Evolutionary conservation across 148 eudicot genomes (phyloP), one percentile per base, ranked within the genome.

Genomic region (Fagopyrum homotropicum): DNA sequence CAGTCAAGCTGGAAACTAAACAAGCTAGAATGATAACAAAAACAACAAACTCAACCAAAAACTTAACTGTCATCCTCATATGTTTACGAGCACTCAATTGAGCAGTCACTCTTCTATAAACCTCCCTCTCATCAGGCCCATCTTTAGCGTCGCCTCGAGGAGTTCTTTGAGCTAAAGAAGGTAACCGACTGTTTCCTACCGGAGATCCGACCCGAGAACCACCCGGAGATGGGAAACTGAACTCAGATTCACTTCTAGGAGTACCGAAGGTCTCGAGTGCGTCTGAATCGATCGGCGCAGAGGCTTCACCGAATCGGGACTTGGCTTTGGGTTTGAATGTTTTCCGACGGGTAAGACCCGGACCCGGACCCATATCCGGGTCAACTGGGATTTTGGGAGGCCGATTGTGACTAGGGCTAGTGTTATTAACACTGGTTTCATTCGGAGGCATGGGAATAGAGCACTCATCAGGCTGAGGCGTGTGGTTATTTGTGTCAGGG

Each of bases 231-330:
- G 60, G 69, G 26, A 68, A 50, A 40, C 30, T 69, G 6, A 73
- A 63, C 64, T 29, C 71, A 45, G 17, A 19, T 11, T 69, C 68
- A 11, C 46, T 26, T n/a, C 43, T 26, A 7, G 73, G 76, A 19
- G 85, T 73, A 64, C 47, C 77, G 51, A 77, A 75, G 45, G 19
- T 52, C 19, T 80, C 73, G 12, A 78, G 10, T 19, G 76, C 69
- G 55, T 79, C 77, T 0, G 82, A 45, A 17, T 85, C 85, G 76
- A 85, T 70, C 4, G 83, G 74, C 46, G 85, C 69, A 17, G 93
- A 80, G 46, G 83, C 95, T 80, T 92, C 97, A 9, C 97, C 97
- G 72, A 92, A 90, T 79, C 97, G 81, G 2, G 93, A 87, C 52
- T 87, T 89, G 73, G 90, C 87, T 79, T 84, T 75, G 78, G 78